Percentiles rank a stretch among this genome's conserved stretches.
These are phyloP conservation scores for Candida silvicultrix DNA, from an alignment of 805 yeast genomes.

Conservation along the genomic window DNA sequence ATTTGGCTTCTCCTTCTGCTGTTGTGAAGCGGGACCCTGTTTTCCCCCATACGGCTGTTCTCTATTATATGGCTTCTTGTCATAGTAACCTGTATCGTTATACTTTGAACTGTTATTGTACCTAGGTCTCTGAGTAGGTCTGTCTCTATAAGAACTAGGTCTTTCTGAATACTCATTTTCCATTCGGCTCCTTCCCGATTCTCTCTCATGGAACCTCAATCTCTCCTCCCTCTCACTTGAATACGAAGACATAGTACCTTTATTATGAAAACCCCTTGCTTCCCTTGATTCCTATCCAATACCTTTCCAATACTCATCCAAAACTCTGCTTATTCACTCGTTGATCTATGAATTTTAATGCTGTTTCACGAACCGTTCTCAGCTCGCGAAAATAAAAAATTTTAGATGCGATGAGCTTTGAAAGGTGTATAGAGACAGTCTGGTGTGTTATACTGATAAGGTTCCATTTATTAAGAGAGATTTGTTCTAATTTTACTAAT, in stretches of 20 bases:
- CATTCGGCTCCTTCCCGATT: background rate
- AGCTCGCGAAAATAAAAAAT: background rate
- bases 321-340: too few relatives aligned
- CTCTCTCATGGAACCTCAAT: background rate
- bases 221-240: background rate
- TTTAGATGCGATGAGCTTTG: constrained; percentile 3
- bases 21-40: background rate
- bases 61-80: background rate
- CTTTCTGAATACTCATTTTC: background rate
- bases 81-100: background rate
- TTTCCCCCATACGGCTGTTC: background rate
- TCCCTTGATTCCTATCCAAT: too few relatives aligned
- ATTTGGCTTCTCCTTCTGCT: constrained; percentile 21
- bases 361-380: too few relatives aligned
- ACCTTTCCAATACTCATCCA: too few relatives aligned
- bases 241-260: background rate
- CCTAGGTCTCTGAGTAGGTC: background rate
- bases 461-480: too few relatives aligned
- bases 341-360: too few relatives aligned
- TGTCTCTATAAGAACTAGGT: background rate
- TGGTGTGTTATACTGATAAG: too few relatives aligned
- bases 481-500: too few relatives aligned
- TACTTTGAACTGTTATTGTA: background rate
- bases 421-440: background rate
- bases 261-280: too few relatives aligned